phyloP scores from a whole-genome alignment of 2,329 filamentous ascomycete genomes.

The Ophiostoma quercus region DNA sequence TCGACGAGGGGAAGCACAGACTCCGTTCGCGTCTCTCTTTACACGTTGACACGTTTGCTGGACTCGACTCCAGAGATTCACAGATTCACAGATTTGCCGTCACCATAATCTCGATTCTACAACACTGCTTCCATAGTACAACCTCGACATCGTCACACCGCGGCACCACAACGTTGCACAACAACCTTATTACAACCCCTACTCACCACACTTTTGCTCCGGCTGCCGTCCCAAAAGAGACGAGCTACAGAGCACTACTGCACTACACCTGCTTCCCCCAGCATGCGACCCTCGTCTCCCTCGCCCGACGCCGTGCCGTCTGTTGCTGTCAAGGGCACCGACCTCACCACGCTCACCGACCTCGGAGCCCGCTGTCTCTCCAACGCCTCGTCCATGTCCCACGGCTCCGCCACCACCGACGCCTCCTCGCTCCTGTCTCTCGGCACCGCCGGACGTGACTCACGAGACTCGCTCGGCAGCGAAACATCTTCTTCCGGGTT shows the following conservation, averaged over 20 bases:
- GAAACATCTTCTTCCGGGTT: conserved; percentile 39
- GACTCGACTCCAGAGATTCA: not conserved
- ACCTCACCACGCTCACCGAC: conserved; percentile 43
- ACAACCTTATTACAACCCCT: not conserved
- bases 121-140: not conserved
- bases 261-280: conserved; percentile 12
- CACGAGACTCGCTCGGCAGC: conserved; percentile 52
- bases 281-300: conserved; percentile 52
- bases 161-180: conserved; percentile 3
- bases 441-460: conserved; percentile 25
- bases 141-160: not conserved
- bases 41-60: conserved; percentile 6
- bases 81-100: not conserved
- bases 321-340: conserved; percentile 39
- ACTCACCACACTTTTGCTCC: not conserved
- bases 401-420: conserved; percentile 48
- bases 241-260: not conserved
- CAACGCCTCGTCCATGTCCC: conserved; percentile 53
- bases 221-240: not conserved
- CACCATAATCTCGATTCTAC: not conserved
- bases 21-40: conserved; percentile 12
- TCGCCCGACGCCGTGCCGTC: conserved; percentile 58
- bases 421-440: conserved; percentile 34
- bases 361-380: conserved; percentile 59
- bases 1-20: conserved; percentile 16